These are phyloP conservation scores for Yarrowia sp. DNA, from an alignment of 805 yeast species.

Conservation along the genomic window DNA sequence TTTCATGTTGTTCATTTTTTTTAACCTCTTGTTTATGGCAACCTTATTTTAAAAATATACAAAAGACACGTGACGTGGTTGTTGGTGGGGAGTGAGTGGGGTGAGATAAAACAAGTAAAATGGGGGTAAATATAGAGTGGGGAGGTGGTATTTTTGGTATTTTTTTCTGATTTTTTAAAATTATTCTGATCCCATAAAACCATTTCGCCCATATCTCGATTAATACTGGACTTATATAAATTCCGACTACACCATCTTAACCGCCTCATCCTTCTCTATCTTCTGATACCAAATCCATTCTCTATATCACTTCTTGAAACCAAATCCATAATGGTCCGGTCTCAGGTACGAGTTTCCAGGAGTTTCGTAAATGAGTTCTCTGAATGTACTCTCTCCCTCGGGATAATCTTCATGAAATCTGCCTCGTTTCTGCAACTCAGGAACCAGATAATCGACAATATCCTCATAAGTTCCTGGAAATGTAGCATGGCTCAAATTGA, in stretches of 20 bases:
- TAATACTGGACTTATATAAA: too few species aligned
- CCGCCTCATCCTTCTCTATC: neutral
- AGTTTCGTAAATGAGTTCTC: neutral
- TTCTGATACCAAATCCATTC: neutral
- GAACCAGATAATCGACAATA: constrained; percentile 42
- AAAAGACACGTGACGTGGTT: neutral
- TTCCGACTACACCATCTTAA: too few species aligned
- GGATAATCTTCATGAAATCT: constrained; percentile 34
- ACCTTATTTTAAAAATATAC: neutral
- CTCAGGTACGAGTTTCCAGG: neutral
- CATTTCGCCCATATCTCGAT: too few species aligned
- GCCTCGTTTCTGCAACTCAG: constrained; percentile 42
- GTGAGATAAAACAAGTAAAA: neutral
- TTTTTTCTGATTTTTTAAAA: neutral
- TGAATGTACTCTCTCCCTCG: neutral
- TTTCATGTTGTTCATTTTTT: neutral
- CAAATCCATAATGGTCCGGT: neutral
- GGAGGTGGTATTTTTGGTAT: neutral
- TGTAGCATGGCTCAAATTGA: constrained; percentile 44
- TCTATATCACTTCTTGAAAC: neutral
- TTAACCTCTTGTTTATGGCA: neutral
- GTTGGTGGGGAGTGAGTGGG: neutral
- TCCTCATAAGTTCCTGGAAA: constrained; percentile 43
- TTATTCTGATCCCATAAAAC: too few species aligned
- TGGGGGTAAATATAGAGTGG: too few species aligned